A percentile compares a stretch with the other conserved stretches of the same genome.
Conservation (phyloP, 192 early-diverging fungal genomes). For the Entophlyctis helioformis region DNA sequence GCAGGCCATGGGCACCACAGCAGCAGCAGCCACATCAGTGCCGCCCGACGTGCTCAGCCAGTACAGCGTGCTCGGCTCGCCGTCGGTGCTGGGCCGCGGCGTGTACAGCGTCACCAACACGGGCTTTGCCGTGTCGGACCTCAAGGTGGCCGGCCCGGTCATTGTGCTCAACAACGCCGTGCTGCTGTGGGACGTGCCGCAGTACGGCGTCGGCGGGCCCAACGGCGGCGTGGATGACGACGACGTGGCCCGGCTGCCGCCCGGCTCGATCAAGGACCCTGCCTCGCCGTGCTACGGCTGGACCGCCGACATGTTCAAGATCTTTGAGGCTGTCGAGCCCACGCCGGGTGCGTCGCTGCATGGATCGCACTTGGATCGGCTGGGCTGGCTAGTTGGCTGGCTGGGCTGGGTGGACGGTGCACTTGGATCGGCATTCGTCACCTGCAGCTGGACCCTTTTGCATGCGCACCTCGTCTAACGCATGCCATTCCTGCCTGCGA, state of each 20-base stretch:
- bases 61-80: no score
- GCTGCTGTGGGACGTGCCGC: slow-evolving; percentile 38
- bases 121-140: slow-evolving; percentile 20
- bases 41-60: no score
- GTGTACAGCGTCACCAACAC: slow-evolving; percentile 13
- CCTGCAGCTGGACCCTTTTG: not conserved
- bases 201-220: slow-evolving; percentile 30
- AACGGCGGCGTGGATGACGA: slow-evolving; percentile 1
- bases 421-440: not conserved
- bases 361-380: not conserved
- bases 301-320: slow-evolving; percentile 20
- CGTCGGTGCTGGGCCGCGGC: no score
- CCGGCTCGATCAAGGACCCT: slow-evolving; percentile 10
- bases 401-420: not conserved
- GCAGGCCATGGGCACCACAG: no score
- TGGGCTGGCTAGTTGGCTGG: not conserved
- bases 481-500: not conserved
- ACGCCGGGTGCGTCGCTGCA: slow-evolving; percentile 21
- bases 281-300: slow-evolving; percentile 29
- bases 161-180: slow-evolving; percentile 14
- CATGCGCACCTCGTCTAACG: no score
- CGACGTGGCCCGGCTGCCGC: not conserved
- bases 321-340: slow-evolving; percentile 26
- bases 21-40: no score
- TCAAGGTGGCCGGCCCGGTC: slow-evolving; percentile 16